Evolutionary conservation across 164 flowering plant genomes (phyloP), one percentile per base, ranked within the genome.

Genomic region (Stephania japonica): DNA sequence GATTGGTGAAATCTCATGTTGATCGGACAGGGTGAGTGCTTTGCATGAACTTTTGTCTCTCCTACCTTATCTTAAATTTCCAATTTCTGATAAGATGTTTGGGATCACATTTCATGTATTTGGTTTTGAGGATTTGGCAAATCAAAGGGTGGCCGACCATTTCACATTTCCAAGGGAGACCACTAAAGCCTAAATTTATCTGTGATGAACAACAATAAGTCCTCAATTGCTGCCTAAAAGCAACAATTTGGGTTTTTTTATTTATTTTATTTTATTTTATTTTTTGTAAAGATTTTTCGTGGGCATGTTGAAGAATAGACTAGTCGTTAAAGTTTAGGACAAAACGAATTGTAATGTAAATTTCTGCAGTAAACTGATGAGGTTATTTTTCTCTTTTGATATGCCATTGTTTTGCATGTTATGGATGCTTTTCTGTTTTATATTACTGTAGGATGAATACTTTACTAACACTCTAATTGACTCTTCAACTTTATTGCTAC

Each of bases 11-110:
- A 64, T 24, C 16, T 24, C 67, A 64, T 6, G 16, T 64, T 26
- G 67, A 64, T 64, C 67, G 32, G 67, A 64, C 67, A 64, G n/a
- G 38, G 14, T 64, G 67, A 64, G 67, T 64, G 41, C 41, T 16
- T 64, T 64, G 41, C 67, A 64, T 64, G 67, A 64, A 64, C 67
- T 64, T 64, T 23, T 64, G 67, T 64, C 67, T 64, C 67, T 64
- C 67, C 32, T 64, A 64, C 32, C 67, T 64, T 64, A 64, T 64
- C 67, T 64, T 24, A 13, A 64, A 26, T 14, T 24, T 64, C 9
- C 64, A n/a, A 59, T 59, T 24, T 59, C 26, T 64, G 67, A 64
- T 24, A 14, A 24, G 67, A 64, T 64, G 67, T 32, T 64, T 64
- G 38, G 38, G 38, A 64, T 64, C 67, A 14, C 41, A 38, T 64